Evolutionary conservation across 352 stramenopile species (phyloP).

Genomic region (Pythium phragmitis): DNA sequence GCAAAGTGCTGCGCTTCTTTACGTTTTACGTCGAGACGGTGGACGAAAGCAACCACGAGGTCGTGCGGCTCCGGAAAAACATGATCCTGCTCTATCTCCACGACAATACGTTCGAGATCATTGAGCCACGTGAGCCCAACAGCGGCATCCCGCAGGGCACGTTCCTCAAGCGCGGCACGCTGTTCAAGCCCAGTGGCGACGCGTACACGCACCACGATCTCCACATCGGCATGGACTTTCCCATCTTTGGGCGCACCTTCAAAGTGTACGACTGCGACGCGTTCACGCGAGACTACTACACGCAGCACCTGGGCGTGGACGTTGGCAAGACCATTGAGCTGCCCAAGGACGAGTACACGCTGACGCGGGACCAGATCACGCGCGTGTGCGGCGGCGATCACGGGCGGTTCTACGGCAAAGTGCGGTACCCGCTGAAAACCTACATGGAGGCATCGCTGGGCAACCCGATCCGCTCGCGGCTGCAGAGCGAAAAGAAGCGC

Average conservation of each 20-base stretch:
- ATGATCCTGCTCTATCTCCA: constrained; percentile 81
- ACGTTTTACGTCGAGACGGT: constrained; percentile 84
- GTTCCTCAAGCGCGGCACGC: constrained; percentile 79
- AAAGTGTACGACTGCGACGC: constrained; percentile 76
- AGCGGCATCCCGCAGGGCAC: constrained; percentile 85
- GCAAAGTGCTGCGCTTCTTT: constrained; percentile 82
- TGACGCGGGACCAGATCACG: constrained; percentile 75
- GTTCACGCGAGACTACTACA: constrained; percentile 73
- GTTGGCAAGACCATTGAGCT: constrained; percentile 51
- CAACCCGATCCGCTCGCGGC: constrained; percentile 60
- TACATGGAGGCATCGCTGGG: constrained; percentile 85
- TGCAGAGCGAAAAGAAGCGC: constrained; percentile 79
- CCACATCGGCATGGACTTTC: constrained; percentile 63
- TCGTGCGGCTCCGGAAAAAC: constrained; percentile 71
- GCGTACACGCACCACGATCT: constrained; percentile 57
- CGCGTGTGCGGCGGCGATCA: constrained; percentile 68
- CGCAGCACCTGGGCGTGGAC: constrained; percentile 33
- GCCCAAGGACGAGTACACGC: constrained; percentile 82
- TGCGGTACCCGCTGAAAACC: constrained; percentile 75
- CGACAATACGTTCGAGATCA: constrained; percentile 89
- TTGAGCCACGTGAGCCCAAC: constrained; percentile 78
- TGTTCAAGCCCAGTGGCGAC: constrained; percentile 54
- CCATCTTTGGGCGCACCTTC: constrained; percentile 74
- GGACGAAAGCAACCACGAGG: constrained; percentile 79
- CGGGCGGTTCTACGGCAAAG: constrained; percentile 74